These are phyloP conservation scores for Firmiana major DNA, from an alignment of 345 rosid genomes.

Conservation along the genomic window DNA sequence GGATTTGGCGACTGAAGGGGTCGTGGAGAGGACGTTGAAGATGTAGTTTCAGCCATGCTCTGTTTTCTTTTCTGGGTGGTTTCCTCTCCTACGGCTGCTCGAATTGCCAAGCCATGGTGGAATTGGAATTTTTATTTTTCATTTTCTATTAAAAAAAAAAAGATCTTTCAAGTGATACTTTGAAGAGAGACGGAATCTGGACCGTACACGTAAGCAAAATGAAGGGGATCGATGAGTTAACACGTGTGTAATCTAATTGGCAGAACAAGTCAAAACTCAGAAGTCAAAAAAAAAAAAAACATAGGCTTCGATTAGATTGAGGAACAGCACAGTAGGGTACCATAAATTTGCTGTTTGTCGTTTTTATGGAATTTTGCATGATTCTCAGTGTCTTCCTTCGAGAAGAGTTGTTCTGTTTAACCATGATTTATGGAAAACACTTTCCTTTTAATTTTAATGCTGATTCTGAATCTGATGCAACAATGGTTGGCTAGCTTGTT, in stretches of 20 bases:
- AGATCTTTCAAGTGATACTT: too few relatives aligned
- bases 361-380: background rate
- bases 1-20: constrained; percentile 35
- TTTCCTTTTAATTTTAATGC: too few relatives aligned
- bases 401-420: too few relatives aligned
- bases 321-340: background rate
- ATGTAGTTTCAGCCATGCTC: constrained; percentile 42
- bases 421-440: too few relatives aligned
- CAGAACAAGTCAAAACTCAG: background rate
- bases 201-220: constrained; percentile 24
- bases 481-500: too few relatives aligned
- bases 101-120: constrained; percentile 10
- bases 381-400: background rate
- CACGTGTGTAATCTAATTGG: too few relatives aligned
- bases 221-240: background rate
- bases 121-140: background rate
- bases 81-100: background rate
- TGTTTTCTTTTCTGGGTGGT: background rate
- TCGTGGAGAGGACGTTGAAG: constrained; percentile 37
- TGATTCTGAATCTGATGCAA: too few relatives aligned
- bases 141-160: too few relatives aligned
- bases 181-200: constrained; percentile 6
- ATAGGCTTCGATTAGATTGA: too few relatives aligned
- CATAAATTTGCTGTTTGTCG: too few relatives aligned
- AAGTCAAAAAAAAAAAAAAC: background rate